Evolutionary conservation across 495 filamentous ascomycete species (phyloP), one percentile per base, ranked within the genome.

Genomic region (Neurospora intermedia): DNA sequence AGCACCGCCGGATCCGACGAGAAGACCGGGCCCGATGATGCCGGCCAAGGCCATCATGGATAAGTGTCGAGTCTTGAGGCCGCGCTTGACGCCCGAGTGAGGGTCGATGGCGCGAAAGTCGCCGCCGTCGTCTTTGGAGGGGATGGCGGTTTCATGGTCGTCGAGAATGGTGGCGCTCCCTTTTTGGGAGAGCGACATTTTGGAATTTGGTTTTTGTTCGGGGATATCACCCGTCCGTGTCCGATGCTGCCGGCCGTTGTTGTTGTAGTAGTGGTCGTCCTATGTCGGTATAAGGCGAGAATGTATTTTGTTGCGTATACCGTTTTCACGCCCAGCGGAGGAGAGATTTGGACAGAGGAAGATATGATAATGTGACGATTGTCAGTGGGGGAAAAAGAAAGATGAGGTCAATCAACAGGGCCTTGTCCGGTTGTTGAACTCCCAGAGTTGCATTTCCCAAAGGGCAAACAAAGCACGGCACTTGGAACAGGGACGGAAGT

Each of bases 11-110:
- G 87, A 88, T 7, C 88, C 89, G 75, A 88, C 82, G 15, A 88
- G 81, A 23, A 88, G 74, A 41, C 86, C 86, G 7, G 86, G 85
- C 0, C 86, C 87, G 69, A 88, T 88, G 78, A 87, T 87, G 71
- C 87, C 86, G 70, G 86, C 87, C 23, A 89, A 79, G 45, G 87
- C 91, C 85, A 93, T 92, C 90, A 93, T 92, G 78, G 88, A 87
- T 40, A 92, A 76, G 79, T 93, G 91, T 59, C 91, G 84, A 39
- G 87, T 89, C 82, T 92, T 91, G 74, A 93, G 80, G 75, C 84
- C 85, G 71, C 85, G 84, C 79, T 83, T 85, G 74, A 87, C 84
- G 16, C 85, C 85, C 43, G 79, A 81, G 66, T 85, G 74, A 23
- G 84, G 84, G 76, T 86, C 84, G 69, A 85, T 85, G 39, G 76